These are phyloP conservation scores for Coniochaeta prunicola DNA, from an alignment of 2,329 filamentous ascomycete genomes.

Conservation along the genomic window DNA sequence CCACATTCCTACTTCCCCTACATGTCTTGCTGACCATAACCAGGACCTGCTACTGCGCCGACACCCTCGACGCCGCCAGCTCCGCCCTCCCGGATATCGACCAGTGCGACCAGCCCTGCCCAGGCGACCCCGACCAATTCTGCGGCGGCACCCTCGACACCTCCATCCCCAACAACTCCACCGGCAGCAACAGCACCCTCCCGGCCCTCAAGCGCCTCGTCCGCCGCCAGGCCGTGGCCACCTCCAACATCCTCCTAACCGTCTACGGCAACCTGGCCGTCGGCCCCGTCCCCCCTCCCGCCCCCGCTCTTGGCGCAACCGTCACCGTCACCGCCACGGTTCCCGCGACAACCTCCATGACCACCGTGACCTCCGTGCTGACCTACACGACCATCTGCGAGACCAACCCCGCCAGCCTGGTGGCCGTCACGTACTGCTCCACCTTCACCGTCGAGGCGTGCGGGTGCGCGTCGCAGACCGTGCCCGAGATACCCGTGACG, in stretches of 20 bases:
- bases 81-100: conserved; percentile 21
- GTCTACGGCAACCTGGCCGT: conserved; percentile 31
- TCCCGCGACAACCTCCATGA: conserved; percentile 4
- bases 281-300: conserved; percentile 13
- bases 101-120: conserved; percentile 31
- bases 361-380: conserved; percentile 18
- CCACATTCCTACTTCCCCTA: neutral
- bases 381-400: conserved; percentile 26
- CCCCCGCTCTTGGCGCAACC: conserved; percentile 13
- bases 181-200: conserved; percentile 3
- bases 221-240: conserved; percentile 20
- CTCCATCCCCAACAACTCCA: conserved; percentile 2
- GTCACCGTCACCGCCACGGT: neutral
- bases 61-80: conserved; percentile 30
- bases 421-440: conserved; percentile 23
- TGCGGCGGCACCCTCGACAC: conserved; percentile 30
- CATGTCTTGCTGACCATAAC: neutral
- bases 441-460: conserved; percentile 19
- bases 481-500: neutral
- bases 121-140: conserved; percentile 28
- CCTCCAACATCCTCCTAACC: conserved; percentile 27
- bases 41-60: conserved; percentile 36
- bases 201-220: conserved; percentile 8
- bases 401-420: conserved; percentile 23
- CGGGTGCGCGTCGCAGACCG: conserved; percentile 9